Conservation (phyloP, 2,329 filamentous ascomycete species). For the Alternaria ventricosa region DNA sequence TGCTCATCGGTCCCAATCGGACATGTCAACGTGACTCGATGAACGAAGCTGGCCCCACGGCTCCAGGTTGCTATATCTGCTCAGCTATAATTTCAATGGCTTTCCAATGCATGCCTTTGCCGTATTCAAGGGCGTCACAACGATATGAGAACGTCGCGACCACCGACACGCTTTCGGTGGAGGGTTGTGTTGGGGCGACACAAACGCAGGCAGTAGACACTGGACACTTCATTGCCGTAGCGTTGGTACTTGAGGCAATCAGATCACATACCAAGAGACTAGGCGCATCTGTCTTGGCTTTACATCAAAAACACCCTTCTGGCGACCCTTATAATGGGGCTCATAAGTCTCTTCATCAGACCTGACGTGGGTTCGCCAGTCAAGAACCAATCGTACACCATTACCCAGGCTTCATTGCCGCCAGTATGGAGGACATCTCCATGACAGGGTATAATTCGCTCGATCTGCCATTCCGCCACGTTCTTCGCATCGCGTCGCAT, state of each 20-base stretch:
- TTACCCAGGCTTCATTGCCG: conserved; percentile 13
- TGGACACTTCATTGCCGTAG: neutral
- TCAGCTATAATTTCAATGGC: neutral
- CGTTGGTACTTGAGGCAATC: neutral
- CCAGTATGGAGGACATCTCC: conserved; percentile 15
- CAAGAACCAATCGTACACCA: conserved; percentile 20
- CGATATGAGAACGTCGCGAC: neutral
- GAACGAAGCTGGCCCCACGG: neutral
- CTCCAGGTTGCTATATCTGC: neutral
- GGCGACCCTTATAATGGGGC: conserved; percentile 11
- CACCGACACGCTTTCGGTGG: fast-evolving
- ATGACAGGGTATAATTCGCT: conserved; percentile 22
- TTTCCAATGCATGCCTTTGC: neutral
- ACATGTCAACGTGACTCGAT: neutral
- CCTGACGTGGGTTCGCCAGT: neutral
- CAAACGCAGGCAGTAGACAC: neutral
- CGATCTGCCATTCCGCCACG: conserved; percentile 21
- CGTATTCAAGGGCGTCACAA: neutral
- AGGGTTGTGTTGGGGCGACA: neutral
- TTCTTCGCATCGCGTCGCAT: conserved; percentile 22
- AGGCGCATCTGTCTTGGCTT: neutral
- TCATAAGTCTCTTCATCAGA: neutral
- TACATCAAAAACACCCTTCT: conserved; percentile 19
- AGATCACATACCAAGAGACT: neutral
- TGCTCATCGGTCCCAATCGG: neutral